These are phyloP conservation scores for Ceratocystis variospora DNA, from an alignment of 2,329 filamentous ascomycete species.

Conservation along the genomic window DNA sequence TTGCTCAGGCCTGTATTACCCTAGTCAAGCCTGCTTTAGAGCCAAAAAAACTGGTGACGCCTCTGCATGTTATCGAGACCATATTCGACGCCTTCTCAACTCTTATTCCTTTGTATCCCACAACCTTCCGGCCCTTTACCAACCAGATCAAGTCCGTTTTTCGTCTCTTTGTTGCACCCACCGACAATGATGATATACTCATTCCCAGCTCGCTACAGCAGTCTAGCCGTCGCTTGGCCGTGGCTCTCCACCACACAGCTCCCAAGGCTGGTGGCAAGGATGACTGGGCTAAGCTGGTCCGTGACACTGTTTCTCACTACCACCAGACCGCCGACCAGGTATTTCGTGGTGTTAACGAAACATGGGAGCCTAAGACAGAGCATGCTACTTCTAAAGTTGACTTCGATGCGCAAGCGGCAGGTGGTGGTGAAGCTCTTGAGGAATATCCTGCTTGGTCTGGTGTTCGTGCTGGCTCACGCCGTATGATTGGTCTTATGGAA, in stretches of 20 bases:
- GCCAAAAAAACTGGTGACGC: constrained; percentile 27
- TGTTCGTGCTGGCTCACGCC: constrained; percentile 57
- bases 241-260: constrained; percentile 65
- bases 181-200: constrained; percentile 36
- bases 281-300: constrained; percentile 62
- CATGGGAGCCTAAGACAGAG: constrained; percentile 57
- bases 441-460: constrained; percentile 59
- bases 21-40: constrained; percentile 40
- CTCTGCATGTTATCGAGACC: constrained; percentile 44
- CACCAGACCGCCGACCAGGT: constrained; percentile 63
- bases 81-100: constrained; percentile 58
- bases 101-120: constrained; percentile 66
- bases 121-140: constrained; percentile 65
- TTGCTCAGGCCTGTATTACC: constrained; percentile 59
- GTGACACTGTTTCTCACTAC: constrained; percentile 45
- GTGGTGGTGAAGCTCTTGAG: constrained; percentile 32
- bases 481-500: constrained; percentile 51
- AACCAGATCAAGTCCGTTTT: constrained; percentile 52
- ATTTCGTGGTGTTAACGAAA: constrained; percentile 65
- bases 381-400: constrained; percentile 33
- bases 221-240: constrained; percentile 49
- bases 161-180: constrained; percentile 49
- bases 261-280: constrained; percentile 63
- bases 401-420: constrained; percentile 34
- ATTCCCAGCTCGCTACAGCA: constrained; percentile 40